phyloP scores from a whole-genome alignment of 768 basidiomycete genomes.

The Lactarius sanguifluus region DNA sequence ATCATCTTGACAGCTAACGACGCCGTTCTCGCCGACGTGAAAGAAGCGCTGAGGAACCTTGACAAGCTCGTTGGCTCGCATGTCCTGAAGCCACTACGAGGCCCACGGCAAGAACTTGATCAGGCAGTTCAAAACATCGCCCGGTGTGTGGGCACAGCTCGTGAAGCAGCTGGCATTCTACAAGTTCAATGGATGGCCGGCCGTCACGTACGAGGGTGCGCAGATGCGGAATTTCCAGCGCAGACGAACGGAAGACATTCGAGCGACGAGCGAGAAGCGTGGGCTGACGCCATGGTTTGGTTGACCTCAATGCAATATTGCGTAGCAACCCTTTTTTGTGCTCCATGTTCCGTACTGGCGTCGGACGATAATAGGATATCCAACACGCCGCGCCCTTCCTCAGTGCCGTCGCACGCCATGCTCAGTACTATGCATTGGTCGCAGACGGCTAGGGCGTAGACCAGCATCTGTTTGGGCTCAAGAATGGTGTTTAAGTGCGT shows the following conservation, averaged over 20 bases:
- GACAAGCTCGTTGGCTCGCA: slow-evolving; percentile 38
- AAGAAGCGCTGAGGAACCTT: slow-evolving; percentile 62
- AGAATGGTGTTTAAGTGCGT: slow-evolving; percentile 69
- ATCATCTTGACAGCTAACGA: slow-evolving; percentile 68
- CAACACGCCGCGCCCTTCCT: slow-evolving; percentile 71
- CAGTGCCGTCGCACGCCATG: slow-evolving; percentile 72
- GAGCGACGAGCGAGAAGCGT: slow-evolving; percentile 77
- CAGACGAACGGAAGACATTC: slow-evolving; percentile 94
- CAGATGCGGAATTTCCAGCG: slow-evolving; percentile 90
- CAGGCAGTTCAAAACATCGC: slow-evolving; percentile 76
- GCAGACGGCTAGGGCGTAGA: slow-evolving; percentile 82
- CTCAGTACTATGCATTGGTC: slow-evolving; percentile 86
- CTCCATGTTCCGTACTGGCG: neutral
- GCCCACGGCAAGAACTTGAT: no score
- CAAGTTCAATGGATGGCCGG: slow-evolving; percentile 73
- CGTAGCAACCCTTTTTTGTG: slow-evolving; percentile 28
- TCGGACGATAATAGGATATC: no score
- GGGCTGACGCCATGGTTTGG: slow-evolving; percentile 93
- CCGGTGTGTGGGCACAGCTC: slow-evolving; percentile 94
- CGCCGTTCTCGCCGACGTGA: slow-evolving; percentile 51
- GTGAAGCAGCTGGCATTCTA: slow-evolving; percentile 95
- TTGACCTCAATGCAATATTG: slow-evolving; percentile 52
- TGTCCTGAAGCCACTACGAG: no score
- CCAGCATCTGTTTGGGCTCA: slow-evolving; percentile 91
- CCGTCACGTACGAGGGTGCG: slow-evolving; percentile 92